Percentiles rank a stretch among this genome's conserved stretches.
phyloP scores from a whole-genome alignment of 805 yeast genomes.

The Cyberlindnera saturnus region DNA sequence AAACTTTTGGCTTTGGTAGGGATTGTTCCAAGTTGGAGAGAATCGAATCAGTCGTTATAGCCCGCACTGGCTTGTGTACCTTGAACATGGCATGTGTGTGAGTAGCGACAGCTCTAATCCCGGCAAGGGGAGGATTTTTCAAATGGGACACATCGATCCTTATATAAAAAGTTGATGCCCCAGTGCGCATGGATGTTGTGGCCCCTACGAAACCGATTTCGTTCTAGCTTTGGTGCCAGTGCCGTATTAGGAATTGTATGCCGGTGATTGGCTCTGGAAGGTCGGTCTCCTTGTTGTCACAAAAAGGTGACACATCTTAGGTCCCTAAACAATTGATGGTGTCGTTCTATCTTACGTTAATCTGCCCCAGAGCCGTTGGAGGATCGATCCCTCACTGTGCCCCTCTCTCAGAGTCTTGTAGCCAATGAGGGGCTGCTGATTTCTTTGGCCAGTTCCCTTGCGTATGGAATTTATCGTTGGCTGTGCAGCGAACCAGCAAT shows the following conservation, averaged over 20 bases:
- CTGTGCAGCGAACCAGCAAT: background rate
- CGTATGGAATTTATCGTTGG: background rate
- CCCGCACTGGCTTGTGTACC: constrained; percentile 1
- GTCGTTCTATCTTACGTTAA: too few species aligned
- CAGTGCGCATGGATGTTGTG: background rate
- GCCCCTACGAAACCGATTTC: background rate
- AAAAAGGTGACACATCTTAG: too few species aligned
- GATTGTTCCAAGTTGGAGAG: constrained; percentile 4
- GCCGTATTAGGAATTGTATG: constrained; percentile 1
- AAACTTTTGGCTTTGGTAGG: constrained; percentile 31
- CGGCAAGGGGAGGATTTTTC: background rate
- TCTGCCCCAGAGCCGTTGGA: background rate
- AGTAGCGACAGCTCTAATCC: background rate
- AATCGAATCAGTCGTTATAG: background rate
- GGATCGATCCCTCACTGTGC: background rate
- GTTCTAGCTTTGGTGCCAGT: background rate
- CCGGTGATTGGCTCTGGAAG: background rate
- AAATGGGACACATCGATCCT: background rate
- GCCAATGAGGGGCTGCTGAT: background rate
- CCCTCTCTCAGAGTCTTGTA: background rate
- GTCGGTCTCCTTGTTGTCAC: too few species aligned
- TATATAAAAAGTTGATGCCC: background rate
- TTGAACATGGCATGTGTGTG: constrained; percentile 1
- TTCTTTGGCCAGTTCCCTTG: background rate
- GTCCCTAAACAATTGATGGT: too few species aligned